Base-by-base conservation (phyloP, 2,329 filamentous ascomycete genomes). In the Metarhizium robertsii region DNA sequence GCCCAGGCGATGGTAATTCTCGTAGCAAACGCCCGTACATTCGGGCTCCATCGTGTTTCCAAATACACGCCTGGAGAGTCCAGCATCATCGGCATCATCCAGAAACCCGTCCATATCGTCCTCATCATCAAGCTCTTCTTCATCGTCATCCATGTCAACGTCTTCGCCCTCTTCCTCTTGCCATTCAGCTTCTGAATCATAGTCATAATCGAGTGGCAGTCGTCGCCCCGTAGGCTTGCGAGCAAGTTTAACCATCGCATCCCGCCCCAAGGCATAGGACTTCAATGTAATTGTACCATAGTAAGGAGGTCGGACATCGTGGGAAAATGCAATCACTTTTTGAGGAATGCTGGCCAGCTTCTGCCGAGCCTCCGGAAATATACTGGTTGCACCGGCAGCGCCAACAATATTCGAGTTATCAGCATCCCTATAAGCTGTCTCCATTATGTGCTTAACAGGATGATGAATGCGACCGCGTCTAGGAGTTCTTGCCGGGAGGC, bases 51-150 rank as follows among this genome's bases (percentile, higher is more conserved):
- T 78, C 60, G 89, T 84, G 34, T 85, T 83, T 75, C 81, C 63
- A 80, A 72, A 85, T 70, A 67, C 80, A 74, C 75, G 81, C 79
- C 68, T 76, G 60, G 71, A 75, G 66, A 70, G 73, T 57, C 73
- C 80, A 65, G 69, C 66, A 58, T 94, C 89, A 53, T 95, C 89
- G 6, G 89, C 89, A 63, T 95, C 90, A 62, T 96, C 92, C 2
- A 96, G 76, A 65, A 96, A 96, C 18, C 85, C 92, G 4, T 90
- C 89, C 85, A 96, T 87, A 57, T 95, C 91, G 16, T 89, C 87
- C n/a, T 84, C 86, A 55, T 87, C 87, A 56, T 88, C 87, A 0
- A 76, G 60, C n/a, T 80, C 92, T 75, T 79, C 91, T 73, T 80
- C 81, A 32, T 79, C 78, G 8, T 87, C 85, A 20, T 87, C 86